Conservation (phyloP, 1,284 basidiomycete species). For the Sutorius eximius region DNA sequence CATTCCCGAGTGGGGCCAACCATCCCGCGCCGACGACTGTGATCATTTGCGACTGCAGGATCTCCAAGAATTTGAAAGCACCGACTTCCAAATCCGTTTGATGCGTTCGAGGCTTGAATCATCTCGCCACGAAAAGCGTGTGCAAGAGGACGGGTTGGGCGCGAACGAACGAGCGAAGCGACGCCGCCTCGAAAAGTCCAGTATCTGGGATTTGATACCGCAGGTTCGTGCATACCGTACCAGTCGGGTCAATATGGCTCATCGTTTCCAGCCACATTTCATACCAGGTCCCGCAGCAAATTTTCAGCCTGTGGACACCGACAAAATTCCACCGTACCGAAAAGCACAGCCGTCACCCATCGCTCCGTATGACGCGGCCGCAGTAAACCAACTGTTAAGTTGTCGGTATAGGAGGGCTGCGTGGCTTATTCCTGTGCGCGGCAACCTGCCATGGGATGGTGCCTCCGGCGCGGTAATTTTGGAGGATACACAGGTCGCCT, state of each 20-base stretch:
- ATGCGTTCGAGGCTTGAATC: neutral
- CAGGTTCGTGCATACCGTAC: conserved; percentile 22
- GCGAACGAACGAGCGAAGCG: conserved; percentile 17
- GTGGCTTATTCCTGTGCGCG: conserved; percentile 67
- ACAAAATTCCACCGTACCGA: conserved; percentile 25
- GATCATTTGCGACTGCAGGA: conserved; percentile 37
- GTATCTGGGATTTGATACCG: conserved; percentile 27
- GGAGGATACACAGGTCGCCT: conserved; percentile 22
- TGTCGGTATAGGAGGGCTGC: conserved; percentile 45
- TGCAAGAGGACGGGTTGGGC: conserved; percentile 10
- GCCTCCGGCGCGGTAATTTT: conserved; percentile 47
- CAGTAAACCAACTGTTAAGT: conserved; percentile 26
- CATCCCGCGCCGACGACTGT: conserved; percentile 30
- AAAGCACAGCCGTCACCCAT: conserved; percentile 39
- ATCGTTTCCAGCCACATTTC: conserved; percentile 31
- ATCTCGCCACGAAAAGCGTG: conserved; percentile 15
- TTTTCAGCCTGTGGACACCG: conserved; percentile 18
- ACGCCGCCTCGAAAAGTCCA: conserved; percentile 15
- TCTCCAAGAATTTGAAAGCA: conserved; percentile 44
- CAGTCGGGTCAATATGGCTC: conserved; percentile 8
- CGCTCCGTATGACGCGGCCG: conserved; percentile 41
- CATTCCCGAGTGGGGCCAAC: conserved; percentile 41
- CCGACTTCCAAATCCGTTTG: conserved; percentile 16
- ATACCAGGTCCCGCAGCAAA: conserved; percentile 20
- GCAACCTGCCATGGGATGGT: conserved; percentile 50